Evolutionary conservation across 225 moss, liverwort and hornwort genomes (phyloP).

Genomic region (Takakia lepidozioides): DNA sequence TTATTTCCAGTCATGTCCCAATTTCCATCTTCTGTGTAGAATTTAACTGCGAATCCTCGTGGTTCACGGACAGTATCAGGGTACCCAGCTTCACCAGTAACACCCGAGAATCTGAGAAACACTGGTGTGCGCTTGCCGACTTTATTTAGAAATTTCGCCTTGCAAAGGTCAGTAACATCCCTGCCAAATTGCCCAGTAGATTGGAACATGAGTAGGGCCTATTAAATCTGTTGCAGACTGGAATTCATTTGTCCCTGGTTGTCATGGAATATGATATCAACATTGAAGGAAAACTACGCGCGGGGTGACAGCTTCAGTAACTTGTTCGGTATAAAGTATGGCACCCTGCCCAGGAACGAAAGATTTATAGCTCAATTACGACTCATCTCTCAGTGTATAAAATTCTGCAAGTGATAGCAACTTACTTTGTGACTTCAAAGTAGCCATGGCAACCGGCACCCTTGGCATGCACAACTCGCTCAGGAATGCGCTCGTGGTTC

Average conservation of each 20-base stretch:
- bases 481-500: conserved; percentile 71
- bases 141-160: conserved; percentile 48
- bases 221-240: too few relatives aligned
- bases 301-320: too few relatives aligned
- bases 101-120: conserved; percentile 59
- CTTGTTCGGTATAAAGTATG: too few relatives aligned
- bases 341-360: too few relatives aligned
- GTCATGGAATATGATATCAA: too few relatives aligned
- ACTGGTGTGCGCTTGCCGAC: conserved; percentile 79
- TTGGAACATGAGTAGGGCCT: too few relatives aligned
- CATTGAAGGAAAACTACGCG: too few relatives aligned
- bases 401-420: too few relatives aligned
- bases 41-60: conserved; percentile 69
- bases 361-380: too few relatives aligned
- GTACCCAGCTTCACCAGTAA: conserved; percentile 63
- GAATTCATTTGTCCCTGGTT: too few relatives aligned
- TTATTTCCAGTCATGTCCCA: conserved; percentile 92
- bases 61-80: conserved; percentile 64
- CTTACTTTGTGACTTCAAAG: conserved; percentile 87
- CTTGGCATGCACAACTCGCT: conserved; percentile 79
- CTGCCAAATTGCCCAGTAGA: too few relatives aligned
- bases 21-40: conserved; percentile 84
- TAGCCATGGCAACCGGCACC: conserved; percentile 77
- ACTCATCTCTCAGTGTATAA: too few relatives aligned
- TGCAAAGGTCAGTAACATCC: conserved; percentile 58